These are phyloP conservation scores for Toxoplasma gondii DNA, from an alignment of 169 alveolate species.

Conservation along the genomic window DNA sequence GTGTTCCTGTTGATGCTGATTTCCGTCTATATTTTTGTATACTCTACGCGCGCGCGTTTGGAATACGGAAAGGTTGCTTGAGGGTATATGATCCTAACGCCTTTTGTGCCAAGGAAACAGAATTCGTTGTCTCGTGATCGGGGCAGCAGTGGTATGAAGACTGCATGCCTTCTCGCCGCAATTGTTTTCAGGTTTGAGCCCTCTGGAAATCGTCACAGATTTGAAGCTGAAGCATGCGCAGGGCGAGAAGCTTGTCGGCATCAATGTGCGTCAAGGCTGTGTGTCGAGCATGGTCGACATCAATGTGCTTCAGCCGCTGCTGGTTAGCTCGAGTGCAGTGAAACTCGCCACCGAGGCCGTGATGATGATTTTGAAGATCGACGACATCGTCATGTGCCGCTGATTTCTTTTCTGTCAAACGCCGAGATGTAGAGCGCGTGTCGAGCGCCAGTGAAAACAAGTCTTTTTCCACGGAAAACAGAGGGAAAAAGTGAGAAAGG, in stretches of 20 bases:
- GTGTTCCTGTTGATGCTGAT: too few species aligned
- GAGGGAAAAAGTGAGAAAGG: too few species aligned
- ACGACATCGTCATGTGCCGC: constrained; percentile 92
- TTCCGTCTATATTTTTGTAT: too few species aligned
- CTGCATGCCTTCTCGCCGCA: neutral
- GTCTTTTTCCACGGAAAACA: too few species aligned
- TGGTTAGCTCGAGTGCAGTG: constrained; percentile 97
- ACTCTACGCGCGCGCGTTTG: too few species aligned
- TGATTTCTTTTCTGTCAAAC: neutral
- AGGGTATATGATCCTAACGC: too few species aligned
- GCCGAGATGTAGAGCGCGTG: too few species aligned
- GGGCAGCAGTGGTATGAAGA: neutral
- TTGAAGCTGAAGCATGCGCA: constrained; percentile 85
- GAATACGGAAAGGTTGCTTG: too few species aligned
- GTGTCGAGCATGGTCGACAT: constrained; percentile 50
- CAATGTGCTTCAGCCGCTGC: constrained; percentile 86
- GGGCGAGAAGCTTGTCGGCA: constrained; percentile 93
- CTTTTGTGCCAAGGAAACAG: too few species aligned
- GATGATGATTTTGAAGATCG: constrained; percentile 98
- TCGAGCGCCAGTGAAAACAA: too few species aligned
- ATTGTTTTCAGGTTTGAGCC: constrained; percentile 90
- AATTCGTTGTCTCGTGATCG: neutral
- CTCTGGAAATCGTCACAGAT: constrained; percentile 96
- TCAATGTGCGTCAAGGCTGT: constrained; percentile 89
- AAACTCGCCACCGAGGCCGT: constrained; percentile 98